phyloP scores from a whole-genome alignment of 2,329 filamentous ascomycete species.

The Sarocladiaceae sp. region DNA sequence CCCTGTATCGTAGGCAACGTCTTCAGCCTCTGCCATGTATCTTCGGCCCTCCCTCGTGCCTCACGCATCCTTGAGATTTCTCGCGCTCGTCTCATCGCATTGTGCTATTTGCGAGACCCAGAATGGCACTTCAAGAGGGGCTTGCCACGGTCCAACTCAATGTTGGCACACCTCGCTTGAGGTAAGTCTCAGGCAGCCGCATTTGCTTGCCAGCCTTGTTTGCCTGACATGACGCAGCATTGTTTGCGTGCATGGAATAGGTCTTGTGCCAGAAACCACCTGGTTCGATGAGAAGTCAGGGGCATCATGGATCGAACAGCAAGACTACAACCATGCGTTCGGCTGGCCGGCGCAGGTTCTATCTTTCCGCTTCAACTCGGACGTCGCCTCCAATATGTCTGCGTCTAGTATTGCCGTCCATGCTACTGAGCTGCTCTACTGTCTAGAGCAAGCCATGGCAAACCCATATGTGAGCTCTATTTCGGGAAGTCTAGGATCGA shows the following conservation, averaged over 20 bases:
- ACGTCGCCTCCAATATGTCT: conserved; percentile 5
- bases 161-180: background rate
- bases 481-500: background rate
- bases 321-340: background rate
- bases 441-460: conserved; percentile 13
- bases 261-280: conserved; percentile 2
- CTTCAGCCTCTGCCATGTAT: no score
- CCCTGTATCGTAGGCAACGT: no score
- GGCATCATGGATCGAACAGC: background rate
- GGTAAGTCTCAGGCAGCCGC: background rate
- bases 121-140: background rate
- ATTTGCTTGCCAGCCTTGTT: background rate
- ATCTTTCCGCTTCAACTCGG: conserved; percentile 7
- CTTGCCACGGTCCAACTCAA: background rate
- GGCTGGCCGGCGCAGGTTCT: conserved; percentile 1
- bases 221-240: background rate
- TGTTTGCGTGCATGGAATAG: conserved; percentile 1
- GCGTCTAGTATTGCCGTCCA: conserved; percentile 2
- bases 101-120: background rate
- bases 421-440: conserved; percentile 12
- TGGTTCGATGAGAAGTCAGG: conserved; percentile 4
- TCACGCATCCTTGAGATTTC: no score
- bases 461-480: conserved; percentile 11
- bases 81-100: no score
- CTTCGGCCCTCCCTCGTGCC: no score